These are phyloP conservation scores for Aaosphaeria arxii DNA, from an alignment of 2,329 filamentous ascomycete genomes.

Conservation along the genomic window DNA sequence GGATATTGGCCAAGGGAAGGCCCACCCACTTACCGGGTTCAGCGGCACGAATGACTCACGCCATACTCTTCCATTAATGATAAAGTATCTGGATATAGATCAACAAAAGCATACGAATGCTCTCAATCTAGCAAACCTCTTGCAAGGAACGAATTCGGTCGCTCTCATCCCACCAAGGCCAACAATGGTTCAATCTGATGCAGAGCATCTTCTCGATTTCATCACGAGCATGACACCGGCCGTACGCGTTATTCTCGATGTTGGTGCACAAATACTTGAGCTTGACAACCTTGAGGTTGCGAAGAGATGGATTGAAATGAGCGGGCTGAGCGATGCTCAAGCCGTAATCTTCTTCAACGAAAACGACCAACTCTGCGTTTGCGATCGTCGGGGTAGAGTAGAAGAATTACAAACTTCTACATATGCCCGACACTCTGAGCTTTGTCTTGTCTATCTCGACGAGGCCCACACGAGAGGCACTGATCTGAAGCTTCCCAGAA, in stretches of 20 bases:
- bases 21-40: conserved; percentile 60
- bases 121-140: conserved; percentile 58
- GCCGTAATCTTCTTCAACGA: conserved; percentile 57
- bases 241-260: conserved; percentile 64
- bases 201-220: conserved; percentile 44
- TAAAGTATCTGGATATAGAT: conserved; percentile 55
- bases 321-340: conserved; percentile 41
- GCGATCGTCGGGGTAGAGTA: conserved; percentile 47
- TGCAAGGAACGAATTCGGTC: conserved; percentile 43
- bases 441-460: conserved; percentile 66
- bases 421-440: conserved; percentile 54
- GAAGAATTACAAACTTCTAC: conserved; percentile 58
- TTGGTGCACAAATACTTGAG: conserved; percentile 69
- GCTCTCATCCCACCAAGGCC: conserved; percentile 16
- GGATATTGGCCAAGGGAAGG: conserved; percentile 57
- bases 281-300: conserved; percentile 46
- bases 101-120: conserved; percentile 65
- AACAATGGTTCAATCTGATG: conserved; percentile 15
- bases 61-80: conserved; percentile 53
- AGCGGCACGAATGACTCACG: conserved; percentile 67
- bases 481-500: conserved; percentile 59
- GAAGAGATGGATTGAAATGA: conserved; percentile 48
- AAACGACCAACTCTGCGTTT: conserved; percentile 53
- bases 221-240: conserved; percentile 39
- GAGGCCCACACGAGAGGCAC: conserved; percentile 69